Base-by-base conservation (phyloP, 2,329 filamentous ascomycete genomes). In the Orbilia quercus region DNA sequence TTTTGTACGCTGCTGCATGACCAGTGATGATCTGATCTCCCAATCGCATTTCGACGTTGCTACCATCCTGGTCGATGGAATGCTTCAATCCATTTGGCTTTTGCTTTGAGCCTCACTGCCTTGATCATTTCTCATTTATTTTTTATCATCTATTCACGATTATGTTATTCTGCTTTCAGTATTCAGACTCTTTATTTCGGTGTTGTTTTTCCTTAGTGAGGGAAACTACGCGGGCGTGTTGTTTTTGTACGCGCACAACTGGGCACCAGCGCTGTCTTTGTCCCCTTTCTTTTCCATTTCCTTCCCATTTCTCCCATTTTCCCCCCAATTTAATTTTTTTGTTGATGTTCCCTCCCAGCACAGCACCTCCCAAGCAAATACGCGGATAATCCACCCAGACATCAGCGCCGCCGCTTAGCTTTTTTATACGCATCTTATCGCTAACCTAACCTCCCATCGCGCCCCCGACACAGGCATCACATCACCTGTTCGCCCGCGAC, bases 221-320 rank as follows among this genome's bases (percentile, higher is more conserved):
- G 55, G 23, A 20, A 16, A 53, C 12, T 70, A 70, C 65, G 65
- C 65, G 47, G 55, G 18, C 55, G 65, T 54, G 65, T 70, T 70
- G 65, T 34, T 38, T 7, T 16, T 2, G 11, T 7, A 20, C 22
- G 65, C 48, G 55, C 58, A 62, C 47, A 14, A 31, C 14, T 62
- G 38, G 44, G 20, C 48, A 50, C 55, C 44, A 25, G 25, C 16
- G 20, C 22, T 38, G n/a, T 23, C 42, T 65, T 38, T 11, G 23
- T 38, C 20, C 7, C 42, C 20, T 25, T 59, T 42, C 47, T 45
- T 51, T 34, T 62, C 2, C 14, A 42, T 20, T 40, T 31, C 28
- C 28, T 31, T 31, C 28, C 28, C 28, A n/a, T 42, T 50, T 45
- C 44, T 34, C 53, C 2, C 14, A 42, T 20, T 40, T 31, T 9